Percentiles rank a stretch among this genome's conserved stretches.
Conservation (phyloP, 495 filamentous ascomycete species). For the Choiromyces venosus region DNA sequence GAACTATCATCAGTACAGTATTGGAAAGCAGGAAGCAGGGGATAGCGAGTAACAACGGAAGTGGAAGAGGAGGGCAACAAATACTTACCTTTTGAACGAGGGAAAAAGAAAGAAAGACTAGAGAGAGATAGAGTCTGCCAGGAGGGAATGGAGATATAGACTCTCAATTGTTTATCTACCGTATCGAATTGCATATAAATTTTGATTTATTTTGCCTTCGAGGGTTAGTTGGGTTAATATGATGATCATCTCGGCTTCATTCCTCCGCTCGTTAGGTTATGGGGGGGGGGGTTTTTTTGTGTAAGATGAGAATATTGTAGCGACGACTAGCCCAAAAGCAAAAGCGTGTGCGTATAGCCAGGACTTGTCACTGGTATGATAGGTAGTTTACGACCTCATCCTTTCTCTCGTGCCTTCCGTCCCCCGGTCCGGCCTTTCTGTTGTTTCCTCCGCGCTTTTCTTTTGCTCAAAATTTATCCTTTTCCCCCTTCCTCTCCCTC, state of each 20-base stretch:
- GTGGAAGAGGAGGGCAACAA: neutral
- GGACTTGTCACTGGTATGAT: slow-evolving; percentile 3
- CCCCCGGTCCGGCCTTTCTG: neutral
- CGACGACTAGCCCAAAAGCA: slow-evolving; percentile 2
- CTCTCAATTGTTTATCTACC: neutral
- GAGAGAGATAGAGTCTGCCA: neutral
- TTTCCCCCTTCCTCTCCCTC: slow-evolving; percentile 34
- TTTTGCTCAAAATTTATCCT: slow-evolving; percentile 33
- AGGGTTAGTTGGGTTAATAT: neutral
- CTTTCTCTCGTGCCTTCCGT: neutral
- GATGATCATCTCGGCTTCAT: neutral
- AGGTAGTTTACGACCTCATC: slow-evolving; percentile 1
- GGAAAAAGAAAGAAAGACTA: neutral
- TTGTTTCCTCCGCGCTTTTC: slow-evolving; percentile 24
- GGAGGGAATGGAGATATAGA: neutral
- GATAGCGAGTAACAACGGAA: neutral
- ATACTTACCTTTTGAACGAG: neutral
- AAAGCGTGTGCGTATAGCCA: neutral
- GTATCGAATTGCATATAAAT: neutral
- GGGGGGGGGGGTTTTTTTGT: neutral
- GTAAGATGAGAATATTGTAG: neutral
- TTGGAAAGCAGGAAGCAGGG: neutral
- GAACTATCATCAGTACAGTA: neutral
- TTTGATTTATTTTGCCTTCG: neutral
- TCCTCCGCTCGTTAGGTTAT: neutral